A percentile compares a stretch with the other conserved stretches of the same genome.
phyloP scores from a whole-genome alignment of 1,139 yeast species.

The Lodderomyces jiufengensis region DNA sequence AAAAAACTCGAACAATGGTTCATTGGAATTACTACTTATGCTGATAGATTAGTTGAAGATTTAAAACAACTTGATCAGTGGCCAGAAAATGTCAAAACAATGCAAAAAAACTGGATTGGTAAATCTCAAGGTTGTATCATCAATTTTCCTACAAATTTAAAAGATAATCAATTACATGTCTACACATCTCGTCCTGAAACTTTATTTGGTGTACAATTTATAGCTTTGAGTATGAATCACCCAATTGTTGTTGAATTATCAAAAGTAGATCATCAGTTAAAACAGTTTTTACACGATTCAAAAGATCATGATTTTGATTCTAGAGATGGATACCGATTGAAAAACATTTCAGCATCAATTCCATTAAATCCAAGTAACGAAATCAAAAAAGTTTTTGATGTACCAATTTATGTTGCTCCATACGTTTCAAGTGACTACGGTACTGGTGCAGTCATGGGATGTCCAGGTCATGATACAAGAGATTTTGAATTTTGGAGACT shows the following conservation, averaged over 20 bases:
- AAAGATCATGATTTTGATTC: constrained; percentile 43
- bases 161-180: constrained; percentile 36
- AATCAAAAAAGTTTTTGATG: constrained; percentile 14
- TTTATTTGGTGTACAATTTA: constrained; percentile 71
- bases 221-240: constrained; percentile 75
- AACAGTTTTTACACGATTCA: constrained; percentile 39
- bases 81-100: constrained; percentile 85
- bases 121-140: constrained; percentile 78
- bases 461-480: constrained; percentile 88
- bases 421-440: constrained; percentile 84
- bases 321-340: constrained; percentile 60
- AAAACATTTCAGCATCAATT: constrained; percentile 46
- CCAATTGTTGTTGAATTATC: constrained; percentile 47
- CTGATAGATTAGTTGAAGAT: constrained; percentile 62
- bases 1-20: constrained; percentile 86
- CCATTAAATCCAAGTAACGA: constrained; percentile 50
- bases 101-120: constrained; percentile 96
- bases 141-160: constrained; percentile 30
- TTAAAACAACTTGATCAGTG: constrained; percentile 58
- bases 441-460: constrained; percentile 95
- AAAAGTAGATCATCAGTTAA: constrained; percentile 35
- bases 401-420: constrained; percentile 88
- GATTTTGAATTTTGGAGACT: constrained; percentile 76
- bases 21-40: constrained; percentile 79
- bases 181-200: constrained; percentile 94